Conservation (phyloP, 768 basidiomycete genomes). For the Trametes villosa region DNA sequence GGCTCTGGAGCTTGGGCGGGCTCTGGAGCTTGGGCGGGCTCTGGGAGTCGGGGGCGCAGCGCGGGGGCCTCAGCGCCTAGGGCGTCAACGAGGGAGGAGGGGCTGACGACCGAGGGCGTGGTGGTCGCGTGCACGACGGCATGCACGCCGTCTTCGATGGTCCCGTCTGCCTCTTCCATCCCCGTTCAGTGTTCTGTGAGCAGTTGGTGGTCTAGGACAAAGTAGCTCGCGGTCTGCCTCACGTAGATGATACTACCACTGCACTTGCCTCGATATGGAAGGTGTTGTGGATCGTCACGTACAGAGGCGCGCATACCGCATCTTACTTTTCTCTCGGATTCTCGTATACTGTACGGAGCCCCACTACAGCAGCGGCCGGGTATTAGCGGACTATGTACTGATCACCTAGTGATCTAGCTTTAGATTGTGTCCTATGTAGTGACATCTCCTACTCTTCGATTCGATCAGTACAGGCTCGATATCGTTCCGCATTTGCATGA, state of each 20-base stretch:
- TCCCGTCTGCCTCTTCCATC: not conserved
- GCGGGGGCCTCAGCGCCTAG: too few species aligned
- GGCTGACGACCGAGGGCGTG: not conserved
- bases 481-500: too few species aligned
- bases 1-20: too few species aligned
- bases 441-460: too few species aligned
- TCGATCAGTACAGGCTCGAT: too few species aligned
- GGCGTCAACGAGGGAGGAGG: too few species aligned
- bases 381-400: too few species aligned
- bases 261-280: constrained; percentile 1
- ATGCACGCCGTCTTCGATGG: not conserved
- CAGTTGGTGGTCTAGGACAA: not conserved
- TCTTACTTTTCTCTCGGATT: not conserved
- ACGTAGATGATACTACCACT: not conserved
- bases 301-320: not conserved
- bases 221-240: not conserved
- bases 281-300: constrained; percentile 7
- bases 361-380: too few species aligned
- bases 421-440: too few species aligned
- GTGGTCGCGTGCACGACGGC: not conserved
- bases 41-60: too few species aligned
- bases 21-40: too few species aligned
- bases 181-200: not conserved
- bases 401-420: too few species aligned
- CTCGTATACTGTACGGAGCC: not conserved